Evolutionary conservation across 768 basidiomycete genomes (phyloP), one percentile per base, ranked within the genome.

Genomic region (Auriscalpium orientale): DNA sequence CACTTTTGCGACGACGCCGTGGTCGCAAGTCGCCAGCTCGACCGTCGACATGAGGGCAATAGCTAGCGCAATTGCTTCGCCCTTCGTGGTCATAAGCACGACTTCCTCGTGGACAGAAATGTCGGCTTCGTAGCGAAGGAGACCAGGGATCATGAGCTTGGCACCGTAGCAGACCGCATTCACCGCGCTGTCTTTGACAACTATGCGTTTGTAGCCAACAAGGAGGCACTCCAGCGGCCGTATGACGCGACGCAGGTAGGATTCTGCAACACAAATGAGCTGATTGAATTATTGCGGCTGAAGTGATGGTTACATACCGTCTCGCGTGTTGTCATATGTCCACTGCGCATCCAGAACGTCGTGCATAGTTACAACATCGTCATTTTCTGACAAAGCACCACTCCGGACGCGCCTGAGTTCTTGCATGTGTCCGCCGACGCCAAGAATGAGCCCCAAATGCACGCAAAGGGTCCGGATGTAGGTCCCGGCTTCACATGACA

Each of bases 351-450:
- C 97, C 73, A 99, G 74, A 33, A 99, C 95, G 69, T 99, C 97
- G 73, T 99, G 97, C 97, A 99, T 99, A 20, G 95, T 95, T 58
- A 98, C 97, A 66, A 98, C 93, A 64, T 94, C 94, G 68, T 98
- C 95, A 68, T 91, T 94, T 75, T 99, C 97, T 49, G 89, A 91
- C 82, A 98, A 87, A 49, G 95, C 95, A 65, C 97, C 97, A 68
- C 88, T 91, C 61, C 97, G 77, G 13, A 98, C 95, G 64, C 97
- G 77, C 64, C 97, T 80, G 56, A 99, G 79, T 70, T 99, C 97
- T 74, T 99, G 95, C 97, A 99, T 99, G 72, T 99, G 97, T n/a
- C 95, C 97, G 21, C 97, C 97, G 33, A 98, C 95, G 58, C 97
- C 97, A 38, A 98, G 77, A 44, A 99, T 58, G 51, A 99, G 78